phyloP scores from a whole-genome alignment of 768 basidiomycete genomes.

The Leccinum imitatum region DNA sequence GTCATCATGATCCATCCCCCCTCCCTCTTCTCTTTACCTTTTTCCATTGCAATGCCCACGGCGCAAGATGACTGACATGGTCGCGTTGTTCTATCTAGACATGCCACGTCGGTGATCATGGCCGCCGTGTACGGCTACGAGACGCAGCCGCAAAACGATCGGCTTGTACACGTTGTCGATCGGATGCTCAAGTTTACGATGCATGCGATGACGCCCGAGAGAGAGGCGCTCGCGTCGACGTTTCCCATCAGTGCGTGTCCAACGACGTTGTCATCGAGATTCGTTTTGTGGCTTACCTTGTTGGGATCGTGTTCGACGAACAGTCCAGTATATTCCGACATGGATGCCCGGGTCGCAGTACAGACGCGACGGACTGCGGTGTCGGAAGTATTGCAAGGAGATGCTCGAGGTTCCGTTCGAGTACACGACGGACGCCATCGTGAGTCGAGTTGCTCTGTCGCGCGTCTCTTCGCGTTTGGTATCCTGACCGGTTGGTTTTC shows the following conservation, averaged over 20 bases:
- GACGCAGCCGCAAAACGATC: background rate
- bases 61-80: background rate
- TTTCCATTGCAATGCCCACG: background rate
- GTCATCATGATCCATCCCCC: background rate
- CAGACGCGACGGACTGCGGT: background rate
- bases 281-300: background rate
- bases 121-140: conserved; percentile 12
- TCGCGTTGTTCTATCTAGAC: background rate
- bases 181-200: background rate
- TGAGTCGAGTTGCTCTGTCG: background rate
- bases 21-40: no score
- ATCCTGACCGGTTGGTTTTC: background rate
- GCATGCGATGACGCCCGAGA: conserved; percentile 2
- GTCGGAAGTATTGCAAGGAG: conserved; percentile 20
- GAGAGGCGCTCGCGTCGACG: conserved; percentile 1
- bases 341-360: conserved; percentile 8
- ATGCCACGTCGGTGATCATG: conserved; percentile 27
- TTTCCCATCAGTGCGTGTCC: conserved; percentile 4
- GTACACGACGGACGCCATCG: background rate
- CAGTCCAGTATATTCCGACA: conserved; percentile 9
- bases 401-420: conserved; percentile 10
- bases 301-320: background rate
- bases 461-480: background rate
- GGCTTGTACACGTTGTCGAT: background rate
- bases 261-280: no score